Evolutionary conservation across 352 stramenopile genomes (phyloP).

Genomic region (Phytophthora capsici): DNA sequence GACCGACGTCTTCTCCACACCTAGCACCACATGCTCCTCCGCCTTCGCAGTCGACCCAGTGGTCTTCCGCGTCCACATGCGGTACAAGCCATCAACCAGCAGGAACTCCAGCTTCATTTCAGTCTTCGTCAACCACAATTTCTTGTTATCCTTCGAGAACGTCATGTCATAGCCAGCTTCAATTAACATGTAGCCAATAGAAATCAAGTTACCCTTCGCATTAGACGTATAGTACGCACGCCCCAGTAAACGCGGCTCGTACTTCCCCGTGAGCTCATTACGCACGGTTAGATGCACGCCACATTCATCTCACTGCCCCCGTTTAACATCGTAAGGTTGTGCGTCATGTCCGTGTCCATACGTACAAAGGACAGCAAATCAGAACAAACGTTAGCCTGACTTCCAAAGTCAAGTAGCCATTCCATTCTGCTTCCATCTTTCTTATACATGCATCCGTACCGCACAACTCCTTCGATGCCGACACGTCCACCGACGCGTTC

Average conservation of each 20-base stretch:
- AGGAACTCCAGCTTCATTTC: constrained; percentile 11
- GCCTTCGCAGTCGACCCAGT: neutral
- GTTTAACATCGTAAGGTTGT: no score
- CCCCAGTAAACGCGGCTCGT: constrained; percentile 5
- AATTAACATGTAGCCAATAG: constrained; percentile 21
- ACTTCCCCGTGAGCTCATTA: constrained; percentile 1
- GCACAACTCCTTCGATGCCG: neutral
- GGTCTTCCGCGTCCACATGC: constrained; percentile 9
- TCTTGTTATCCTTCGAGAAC: constrained; percentile 11
- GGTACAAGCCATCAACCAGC: constrained; percentile 11
- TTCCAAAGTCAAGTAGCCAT: constrained; percentile 8
- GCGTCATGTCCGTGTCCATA: neutral
- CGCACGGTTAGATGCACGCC: constrained; percentile 4
- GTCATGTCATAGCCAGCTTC: constrained; percentile 1
- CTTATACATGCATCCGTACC: neutral
- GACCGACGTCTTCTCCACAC: no score
- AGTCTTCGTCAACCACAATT: constrained; percentile 5
- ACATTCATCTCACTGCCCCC: constrained; percentile 7
- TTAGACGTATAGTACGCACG: constrained; percentile 7
- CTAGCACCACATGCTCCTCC: constrained; percentile 8
- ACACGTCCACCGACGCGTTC: neutral
- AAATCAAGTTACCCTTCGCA: constrained; percentile 10
- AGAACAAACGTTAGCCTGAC: constrained; percentile 14
- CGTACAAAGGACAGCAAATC: constrained; percentile 11
- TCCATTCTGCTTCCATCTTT: neutral